phyloP scores from a whole-genome alignment of 2,329 filamentous ascomycete genomes.

The Fusarium gaditjirri region DNA sequence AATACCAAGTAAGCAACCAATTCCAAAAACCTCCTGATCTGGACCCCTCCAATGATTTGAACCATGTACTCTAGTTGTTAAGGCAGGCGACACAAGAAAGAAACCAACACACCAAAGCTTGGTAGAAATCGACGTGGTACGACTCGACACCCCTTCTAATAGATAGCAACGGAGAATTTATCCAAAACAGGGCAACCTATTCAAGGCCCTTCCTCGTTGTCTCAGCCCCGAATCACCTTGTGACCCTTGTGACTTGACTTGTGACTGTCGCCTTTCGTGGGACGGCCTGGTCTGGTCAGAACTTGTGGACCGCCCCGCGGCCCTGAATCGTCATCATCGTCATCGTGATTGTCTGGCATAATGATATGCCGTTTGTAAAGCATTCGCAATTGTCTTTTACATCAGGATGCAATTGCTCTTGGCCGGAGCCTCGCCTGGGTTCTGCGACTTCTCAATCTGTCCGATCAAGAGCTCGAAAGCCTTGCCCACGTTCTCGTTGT shows the following conservation, averaged over 20 bases:
- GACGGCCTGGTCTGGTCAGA: constrained; percentile 12
- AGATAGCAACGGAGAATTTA: constrained; percentile 32
- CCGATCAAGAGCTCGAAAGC: constrained; percentile 94
- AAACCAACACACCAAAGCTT: neutral
- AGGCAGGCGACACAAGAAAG: constrained; percentile 24
- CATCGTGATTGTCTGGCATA: constrained; percentile 19
- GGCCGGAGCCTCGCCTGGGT: constrained; percentile 83
- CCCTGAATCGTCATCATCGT: constrained; percentile 6
- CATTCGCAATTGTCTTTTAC: constrained; percentile 59
- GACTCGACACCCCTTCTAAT: constrained; percentile 11
- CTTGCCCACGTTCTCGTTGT: constrained; percentile 92
- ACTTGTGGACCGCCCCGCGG: constrained; percentile 34
- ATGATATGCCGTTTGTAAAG: neutral
- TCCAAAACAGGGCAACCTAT: constrained; percentile 24
- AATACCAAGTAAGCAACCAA: constrained; percentile 1
- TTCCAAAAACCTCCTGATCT: constrained; percentile 4
- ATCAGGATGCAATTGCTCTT: constrained; percentile 87
- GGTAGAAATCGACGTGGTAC: neutral
- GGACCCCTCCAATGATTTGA: constrained; percentile 25
- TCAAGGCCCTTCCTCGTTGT: constrained; percentile 30
- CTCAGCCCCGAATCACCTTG: constrained; percentile 23
- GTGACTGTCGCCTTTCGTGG: constrained; percentile 17
- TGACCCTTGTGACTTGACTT: constrained; percentile 10
- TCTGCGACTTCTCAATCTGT: constrained; percentile 94
- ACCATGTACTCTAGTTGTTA: constrained; percentile 36